These are phyloP conservation scores for Pseudocercospora ulei DNA, from an alignment of 2,329 filamentous ascomycete species.

Conservation along the genomic window DNA sequence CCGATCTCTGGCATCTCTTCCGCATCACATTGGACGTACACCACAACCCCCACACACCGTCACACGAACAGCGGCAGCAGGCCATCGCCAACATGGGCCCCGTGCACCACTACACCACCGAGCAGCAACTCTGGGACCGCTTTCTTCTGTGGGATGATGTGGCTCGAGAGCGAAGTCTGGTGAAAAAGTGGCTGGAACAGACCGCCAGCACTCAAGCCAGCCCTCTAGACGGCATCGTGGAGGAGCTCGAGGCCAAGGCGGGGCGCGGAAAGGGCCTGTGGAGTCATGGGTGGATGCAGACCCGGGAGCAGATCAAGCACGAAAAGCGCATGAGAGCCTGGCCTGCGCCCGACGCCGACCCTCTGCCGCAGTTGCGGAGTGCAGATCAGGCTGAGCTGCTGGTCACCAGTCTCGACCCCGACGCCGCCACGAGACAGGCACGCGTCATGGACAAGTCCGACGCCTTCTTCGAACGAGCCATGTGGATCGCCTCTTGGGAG, in stretches of 20 bases:
- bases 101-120: conserved; percentile 47
- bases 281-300: conserved; percentile 85
- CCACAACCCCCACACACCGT: conserved; percentile 41
- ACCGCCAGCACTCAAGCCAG: conserved; percentile 58
- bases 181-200: conserved; percentile 78
- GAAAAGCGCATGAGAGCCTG: conserved; percentile 65
- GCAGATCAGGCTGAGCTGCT: conserved; percentile 52
- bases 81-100: conserved; percentile 30
- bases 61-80: conserved; percentile 20
- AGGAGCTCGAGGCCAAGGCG: conserved; percentile 56
- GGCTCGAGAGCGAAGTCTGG: conserved; percentile 66
- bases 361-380: conserved; percentile 41
- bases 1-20: conserved; percentile 83
- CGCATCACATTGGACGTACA: conserved; percentile 59
- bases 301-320: conserved; percentile 78
- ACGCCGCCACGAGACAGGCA: conserved; percentile 71
- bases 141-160: conserved; percentile 64
- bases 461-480: conserved; percentile 75
- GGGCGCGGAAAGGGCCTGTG: conserved; percentile 68
- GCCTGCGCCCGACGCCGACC: conserved; percentile 41
- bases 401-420: conserved; percentile 83
- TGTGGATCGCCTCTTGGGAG: conserved; percentile 91
- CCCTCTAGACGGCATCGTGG: conserved; percentile 64
- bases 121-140: conserved; percentile 57
- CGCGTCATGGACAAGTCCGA: conserved; percentile 71